Evolutionary conservation across 768 basidiomycete species (phyloP).

Genomic region (Dentipellis fragilis): DNA sequence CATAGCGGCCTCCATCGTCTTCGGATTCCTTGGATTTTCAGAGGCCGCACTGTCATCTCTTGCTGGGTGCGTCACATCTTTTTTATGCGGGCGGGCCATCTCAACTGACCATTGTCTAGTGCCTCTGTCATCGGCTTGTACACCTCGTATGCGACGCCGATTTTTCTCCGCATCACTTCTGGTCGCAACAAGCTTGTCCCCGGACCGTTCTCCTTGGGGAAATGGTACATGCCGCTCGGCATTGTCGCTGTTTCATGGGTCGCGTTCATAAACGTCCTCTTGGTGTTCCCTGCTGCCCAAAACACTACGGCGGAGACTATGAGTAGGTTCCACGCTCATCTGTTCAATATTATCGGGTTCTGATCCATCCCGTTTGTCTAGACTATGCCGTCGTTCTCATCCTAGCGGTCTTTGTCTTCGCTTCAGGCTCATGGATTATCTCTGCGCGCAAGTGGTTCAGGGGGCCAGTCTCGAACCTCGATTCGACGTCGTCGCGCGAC

Average conservation of each 20-base stretch:
- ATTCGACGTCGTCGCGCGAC: neutral
- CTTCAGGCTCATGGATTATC: slow-evolving; percentile 50
- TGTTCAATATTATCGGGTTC: neutral
- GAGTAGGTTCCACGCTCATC: slow-evolving; percentile 7
- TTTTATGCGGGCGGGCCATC: too few relatives aligned
- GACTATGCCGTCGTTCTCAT: slow-evolving; percentile 65
- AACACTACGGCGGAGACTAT: slow-evolving; percentile 4
- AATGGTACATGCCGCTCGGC: slow-evolving; percentile 51
- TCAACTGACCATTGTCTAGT: slow-evolving; percentile 22
- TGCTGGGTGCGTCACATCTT: slow-evolving; percentile 39
- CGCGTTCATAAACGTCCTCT: slow-evolving; percentile 44
- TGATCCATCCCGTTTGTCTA: slow-evolving; percentile 16
- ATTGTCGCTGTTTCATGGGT: slow-evolving; percentile 59
- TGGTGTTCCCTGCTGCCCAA: slow-evolving; percentile 31
- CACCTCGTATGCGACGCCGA: slow-evolving; percentile 55
- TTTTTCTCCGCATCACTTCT: slow-evolving; percentile 62
- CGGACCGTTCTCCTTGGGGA: slow-evolving; percentile 52
- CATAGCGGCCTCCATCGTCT: slow-evolving; percentile 42
- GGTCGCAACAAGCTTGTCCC: slow-evolving; percentile 48
- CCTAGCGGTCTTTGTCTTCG: slow-evolving; percentile 54
- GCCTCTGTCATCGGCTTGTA: slow-evolving; percentile 67
- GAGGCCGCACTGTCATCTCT: slow-evolving; percentile 51
- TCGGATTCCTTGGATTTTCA: slow-evolving; percentile 60
- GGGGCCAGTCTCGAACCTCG: slow-evolving; percentile 45
- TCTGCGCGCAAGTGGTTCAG: slow-evolving; percentile 66